A percentile compares a stretch with the other conserved stretches of the same genome.
Conservation (phyloP, 176 grass and related monocot species). For the Metroxylon sagu region DNA sequence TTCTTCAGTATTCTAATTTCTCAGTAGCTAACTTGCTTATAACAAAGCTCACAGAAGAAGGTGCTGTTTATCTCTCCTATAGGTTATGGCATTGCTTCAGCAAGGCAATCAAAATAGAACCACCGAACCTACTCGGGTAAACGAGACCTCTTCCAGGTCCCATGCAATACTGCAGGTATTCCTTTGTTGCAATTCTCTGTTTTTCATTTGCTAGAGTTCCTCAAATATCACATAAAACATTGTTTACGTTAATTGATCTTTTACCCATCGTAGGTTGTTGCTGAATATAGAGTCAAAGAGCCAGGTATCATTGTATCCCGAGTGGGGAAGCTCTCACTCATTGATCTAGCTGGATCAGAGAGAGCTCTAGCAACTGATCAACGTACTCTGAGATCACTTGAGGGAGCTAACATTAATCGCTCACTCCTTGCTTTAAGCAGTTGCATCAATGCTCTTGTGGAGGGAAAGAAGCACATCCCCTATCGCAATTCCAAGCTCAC, state of each 20-base stretch:
- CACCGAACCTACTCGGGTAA: constrained; percentile 79
- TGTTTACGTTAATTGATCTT: constrained; percentile 8
- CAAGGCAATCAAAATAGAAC: constrained; percentile 94
- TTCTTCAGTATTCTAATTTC: constrained; percentile 12
- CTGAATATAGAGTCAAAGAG: constrained; percentile 72
- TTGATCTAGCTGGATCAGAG: constrained; percentile 96
- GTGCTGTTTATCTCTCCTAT: not conserved
- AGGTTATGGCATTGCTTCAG: constrained; percentile 96
- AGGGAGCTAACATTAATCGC: constrained; percentile 92
- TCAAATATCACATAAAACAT: not conserved
- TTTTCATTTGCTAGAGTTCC: no score
- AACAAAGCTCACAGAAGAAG: not conserved
- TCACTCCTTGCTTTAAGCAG: constrained; percentile 88
- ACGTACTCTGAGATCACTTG: constrained; percentile 62
- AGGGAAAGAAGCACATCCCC: constrained; percentile 94
- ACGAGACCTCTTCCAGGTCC: constrained; percentile 90
- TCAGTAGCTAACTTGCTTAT: no score
- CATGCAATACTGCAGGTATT: constrained; percentile 91
- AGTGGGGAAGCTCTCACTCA: constrained; percentile 81
- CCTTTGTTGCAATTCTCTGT: constrained; percentile 5
- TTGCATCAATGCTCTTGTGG: constrained; percentile 91
- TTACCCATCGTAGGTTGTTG: constrained; percentile 48
- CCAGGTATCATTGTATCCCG: constrained; percentile 32
- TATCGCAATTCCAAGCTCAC: constrained; percentile 95
- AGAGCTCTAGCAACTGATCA: constrained; percentile 89